Percentiles rank a stretch among this genome's conserved stretches.
Evolutionary conservation across 2,329 filamentous ascomycete genomes (phyloP).

Genomic region (Pyricularia pennisetigena): DNA sequence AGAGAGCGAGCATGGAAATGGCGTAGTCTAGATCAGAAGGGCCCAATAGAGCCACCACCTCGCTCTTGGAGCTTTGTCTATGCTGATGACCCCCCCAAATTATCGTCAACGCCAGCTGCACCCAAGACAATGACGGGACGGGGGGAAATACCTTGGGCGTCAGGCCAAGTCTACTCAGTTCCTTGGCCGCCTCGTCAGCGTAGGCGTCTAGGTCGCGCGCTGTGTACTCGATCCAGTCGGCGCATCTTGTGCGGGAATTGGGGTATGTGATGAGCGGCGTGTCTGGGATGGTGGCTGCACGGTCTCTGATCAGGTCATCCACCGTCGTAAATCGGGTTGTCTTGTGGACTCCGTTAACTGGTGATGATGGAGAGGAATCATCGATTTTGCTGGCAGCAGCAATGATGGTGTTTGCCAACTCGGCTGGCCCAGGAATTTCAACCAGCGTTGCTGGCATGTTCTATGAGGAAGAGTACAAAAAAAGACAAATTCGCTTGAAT

Average conservation of each 20-base stretch:
- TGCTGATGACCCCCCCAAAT: neutral
- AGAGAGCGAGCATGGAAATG: slow-evolving; percentile 41
- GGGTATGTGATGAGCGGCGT: slow-evolving; percentile 1
- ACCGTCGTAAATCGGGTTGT: neutral
- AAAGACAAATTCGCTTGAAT: neutral
- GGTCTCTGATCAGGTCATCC: slow-evolving; percentile 3
- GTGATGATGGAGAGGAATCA: neutral
- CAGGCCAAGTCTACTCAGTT: slow-evolving; percentile 1
- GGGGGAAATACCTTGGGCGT: neutral
- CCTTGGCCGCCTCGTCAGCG: slow-evolving; percentile 4
- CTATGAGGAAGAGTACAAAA: neutral
- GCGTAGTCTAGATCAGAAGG: slow-evolving; percentile 45
- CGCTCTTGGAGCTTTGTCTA: slow-evolving; percentile 1
- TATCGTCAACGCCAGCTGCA: neutral
- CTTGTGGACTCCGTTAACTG: neutral
- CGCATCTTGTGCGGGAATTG: neutral
- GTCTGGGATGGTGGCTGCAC: slow-evolving; percentile 1
- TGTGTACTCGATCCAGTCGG: slow-evolving; percentile 5
- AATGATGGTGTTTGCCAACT: neutral
- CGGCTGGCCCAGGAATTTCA: neutral
- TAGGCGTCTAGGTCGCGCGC: slow-evolving; percentile 1
- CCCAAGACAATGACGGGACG: too few relatives aligned
- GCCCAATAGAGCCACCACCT: slow-evolving; percentile 38
- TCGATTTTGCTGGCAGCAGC: neutral
- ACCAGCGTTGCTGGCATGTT: neutral